Evolutionary conservation across 306 rosid genomes (phyloP).

Genomic region (Medicago ruthenica): DNA sequence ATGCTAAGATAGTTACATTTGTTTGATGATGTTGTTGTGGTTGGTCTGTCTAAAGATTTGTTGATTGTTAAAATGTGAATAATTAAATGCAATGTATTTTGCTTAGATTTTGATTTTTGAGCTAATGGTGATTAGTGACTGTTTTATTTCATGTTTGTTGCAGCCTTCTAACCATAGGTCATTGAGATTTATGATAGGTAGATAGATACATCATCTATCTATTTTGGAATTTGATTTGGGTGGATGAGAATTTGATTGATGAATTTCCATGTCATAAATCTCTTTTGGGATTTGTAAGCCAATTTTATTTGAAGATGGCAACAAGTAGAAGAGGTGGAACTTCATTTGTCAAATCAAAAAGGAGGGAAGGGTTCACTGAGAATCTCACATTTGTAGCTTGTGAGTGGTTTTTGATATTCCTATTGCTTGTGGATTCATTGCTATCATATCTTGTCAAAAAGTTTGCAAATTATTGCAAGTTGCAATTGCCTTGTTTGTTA

Average conservation of each 20-base stretch:
- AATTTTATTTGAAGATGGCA: slow-evolving; percentile 57
- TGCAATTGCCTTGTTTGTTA: slow-evolving; percentile 78
- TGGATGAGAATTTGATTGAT: slow-evolving; percentile 46
- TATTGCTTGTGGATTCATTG: slow-evolving; percentile 64
- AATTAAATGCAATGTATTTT: slow-evolving; percentile 38
- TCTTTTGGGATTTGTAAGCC: slow-evolving; percentile 45
- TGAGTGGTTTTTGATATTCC: slow-evolving; percentile 88
- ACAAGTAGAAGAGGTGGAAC: slow-evolving; percentile 42
- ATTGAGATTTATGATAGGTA: slow-evolving; percentile 22
- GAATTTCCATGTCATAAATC: slow-evolving; percentile 35
- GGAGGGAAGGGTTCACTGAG: slow-evolving; percentile 51
- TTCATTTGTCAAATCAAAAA: slow-evolving; percentile 54
- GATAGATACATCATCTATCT: slow-evolving; percentile 30
- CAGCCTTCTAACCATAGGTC: slow-evolving; percentile 36
- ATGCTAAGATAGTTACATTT: neutral
- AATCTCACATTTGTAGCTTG: slow-evolving; percentile 74
- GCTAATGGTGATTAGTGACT: slow-evolving; percentile 14
- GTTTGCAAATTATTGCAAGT: slow-evolving; percentile 71
- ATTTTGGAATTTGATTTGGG: slow-evolving; percentile 46
- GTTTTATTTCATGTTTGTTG: slow-evolving; percentile 18
- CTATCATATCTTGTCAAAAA: slow-evolving; percentile 66
- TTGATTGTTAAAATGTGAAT: slow-evolving; percentile 21
- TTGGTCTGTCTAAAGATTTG: slow-evolving; percentile 26
- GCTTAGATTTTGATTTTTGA: slow-evolving; percentile 37
- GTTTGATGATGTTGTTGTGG: slow-evolving; percentile 36